Conservation (phyloP, 306 rosid genomes). For the Quercus robur region DNA sequence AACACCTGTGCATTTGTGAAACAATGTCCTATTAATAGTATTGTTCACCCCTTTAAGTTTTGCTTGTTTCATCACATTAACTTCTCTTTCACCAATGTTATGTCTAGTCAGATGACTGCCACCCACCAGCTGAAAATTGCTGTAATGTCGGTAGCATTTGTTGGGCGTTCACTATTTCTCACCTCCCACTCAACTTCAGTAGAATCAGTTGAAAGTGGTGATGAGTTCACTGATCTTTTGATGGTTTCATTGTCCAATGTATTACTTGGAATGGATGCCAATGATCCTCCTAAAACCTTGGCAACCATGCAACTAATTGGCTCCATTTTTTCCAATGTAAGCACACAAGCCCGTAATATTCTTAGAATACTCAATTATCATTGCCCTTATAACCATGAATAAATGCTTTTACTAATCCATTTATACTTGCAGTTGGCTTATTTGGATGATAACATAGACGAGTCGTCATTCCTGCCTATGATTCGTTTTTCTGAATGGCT, state of each 20-base stretch:
- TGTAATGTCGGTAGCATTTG: conserved; percentile 94
- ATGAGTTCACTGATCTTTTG: conserved; percentile 65
- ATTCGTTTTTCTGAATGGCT: conserved; percentile 93
- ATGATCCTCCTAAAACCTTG: conserved; percentile 98
- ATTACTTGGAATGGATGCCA: conserved; percentile 98
- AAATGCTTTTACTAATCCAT: conserved; percentile 17
- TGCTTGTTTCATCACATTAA: conserved; percentile 20
- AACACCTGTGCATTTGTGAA: conserved; percentile 14
- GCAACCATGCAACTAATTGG: conserved; percentile 98
- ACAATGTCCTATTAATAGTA: conserved; percentile 10
- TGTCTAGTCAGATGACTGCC: conserved; percentile 93
- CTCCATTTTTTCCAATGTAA: conserved; percentile 93
- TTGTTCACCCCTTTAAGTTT: conserved; percentile 13
- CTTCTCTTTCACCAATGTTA: conserved; percentile 40
- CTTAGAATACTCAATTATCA: conserved; percentile 8
- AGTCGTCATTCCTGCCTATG: conserved; percentile 76
- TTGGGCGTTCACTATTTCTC: conserved; percentile 88
- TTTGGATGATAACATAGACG: conserved; percentile 70
- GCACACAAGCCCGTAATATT: conserved; percentile 26
- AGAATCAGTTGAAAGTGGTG: conserved; percentile 51
- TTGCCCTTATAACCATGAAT: not conserved
- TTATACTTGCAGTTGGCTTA: conserved; percentile 74
- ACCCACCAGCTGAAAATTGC: conserved; percentile 99
- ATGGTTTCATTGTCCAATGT: conserved; percentile 95
- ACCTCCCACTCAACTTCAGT: conserved; percentile 60